Conservation (phyloP, 352 stramenopile species). For the Globisporangium parvum region DNA sequence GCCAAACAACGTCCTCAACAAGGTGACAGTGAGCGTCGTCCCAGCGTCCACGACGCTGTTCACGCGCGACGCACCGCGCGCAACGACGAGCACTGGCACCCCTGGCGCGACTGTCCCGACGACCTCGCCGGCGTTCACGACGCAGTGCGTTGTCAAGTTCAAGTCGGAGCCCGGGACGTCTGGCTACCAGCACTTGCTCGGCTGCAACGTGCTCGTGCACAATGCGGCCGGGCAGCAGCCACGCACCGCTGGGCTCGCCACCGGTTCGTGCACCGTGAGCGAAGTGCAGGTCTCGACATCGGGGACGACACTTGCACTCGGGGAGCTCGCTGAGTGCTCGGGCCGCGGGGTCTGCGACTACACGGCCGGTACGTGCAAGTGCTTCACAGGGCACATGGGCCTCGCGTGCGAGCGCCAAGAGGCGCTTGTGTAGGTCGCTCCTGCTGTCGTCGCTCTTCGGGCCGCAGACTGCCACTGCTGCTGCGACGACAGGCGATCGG, state of each 20-base stretch:
- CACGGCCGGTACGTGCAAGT: conserved; percentile 45
- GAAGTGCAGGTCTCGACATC: conserved; percentile 21
- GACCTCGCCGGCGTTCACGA: not conserved
- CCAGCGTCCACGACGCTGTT: conserved; percentile 14
- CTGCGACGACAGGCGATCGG: too few relatives aligned
- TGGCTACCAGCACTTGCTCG: conserved; percentile 50
- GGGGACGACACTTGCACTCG: conserved; percentile 20
- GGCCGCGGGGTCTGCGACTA: conserved; percentile 56
- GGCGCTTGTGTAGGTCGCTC: conserved; percentile 32
- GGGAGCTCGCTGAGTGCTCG: conserved; percentile 51
- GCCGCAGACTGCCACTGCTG: not conserved
- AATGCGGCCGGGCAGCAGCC: conserved; percentile 31
- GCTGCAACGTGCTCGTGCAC: conserved; percentile 39
- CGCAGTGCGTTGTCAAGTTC: conserved; percentile 41
- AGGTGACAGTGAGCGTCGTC: conserved; percentile 15
- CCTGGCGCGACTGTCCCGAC: not conserved
- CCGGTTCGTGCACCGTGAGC: conserved; percentile 23
- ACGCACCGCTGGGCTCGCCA: not conserved
- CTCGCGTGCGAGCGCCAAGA: conserved; percentile 70
- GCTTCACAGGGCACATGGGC: conserved; percentile 68
- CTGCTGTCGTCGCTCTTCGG: too few relatives aligned
- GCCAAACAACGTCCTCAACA: conserved; percentile 70
- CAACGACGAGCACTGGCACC: conserved; percentile 4
- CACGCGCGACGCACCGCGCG: conserved; percentile 14
- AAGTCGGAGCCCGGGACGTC: conserved; percentile 41